These are phyloP conservation scores for Chaetothyriales sp. DNA, from an alignment of 2,329 filamentous ascomycete genomes.

Conservation along the genomic window DNA sequence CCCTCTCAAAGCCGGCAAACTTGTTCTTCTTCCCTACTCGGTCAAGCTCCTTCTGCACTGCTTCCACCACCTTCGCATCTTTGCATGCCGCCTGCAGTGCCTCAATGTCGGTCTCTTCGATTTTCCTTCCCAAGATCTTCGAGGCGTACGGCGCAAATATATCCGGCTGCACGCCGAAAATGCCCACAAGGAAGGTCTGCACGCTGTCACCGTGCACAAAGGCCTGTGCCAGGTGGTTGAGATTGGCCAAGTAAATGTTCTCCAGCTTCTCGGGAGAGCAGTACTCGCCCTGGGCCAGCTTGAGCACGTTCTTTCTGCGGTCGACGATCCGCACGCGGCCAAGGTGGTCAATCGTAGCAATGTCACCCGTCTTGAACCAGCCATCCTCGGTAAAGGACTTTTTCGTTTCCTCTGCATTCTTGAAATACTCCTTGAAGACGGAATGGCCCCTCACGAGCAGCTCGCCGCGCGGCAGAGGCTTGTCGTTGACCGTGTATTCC, in stretches of 20 bases:
- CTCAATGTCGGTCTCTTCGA: conserved; percentile 50
- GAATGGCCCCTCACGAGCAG: conserved; percentile 68
- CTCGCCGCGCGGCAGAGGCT: conserved; percentile 80
- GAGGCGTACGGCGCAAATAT: conserved; percentile 68
- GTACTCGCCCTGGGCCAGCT: conserved; percentile 94
- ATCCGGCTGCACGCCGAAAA: conserved; percentile 80
- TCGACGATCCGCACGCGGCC: conserved; percentile 90
- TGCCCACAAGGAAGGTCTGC: conserved; percentile 66
- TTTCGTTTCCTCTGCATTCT: conserved; percentile 73
- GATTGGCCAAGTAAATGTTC: conserved; percentile 78
- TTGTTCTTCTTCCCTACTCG: conserved; percentile 67
- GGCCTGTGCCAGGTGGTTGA: conserved; percentile 61
- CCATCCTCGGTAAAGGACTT: conserved; percentile 75
- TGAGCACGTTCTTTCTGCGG: conserved; percentile 97
- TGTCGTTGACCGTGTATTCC: conserved; percentile 79
- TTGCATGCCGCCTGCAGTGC: conserved; percentile 53
- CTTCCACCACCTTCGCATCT: conserved; percentile 58
- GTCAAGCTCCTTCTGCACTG: conserved; percentile 66
- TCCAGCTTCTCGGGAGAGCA: conserved; percentile 95
- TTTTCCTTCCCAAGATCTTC: conserved; percentile 56
- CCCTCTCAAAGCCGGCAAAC: conserved; percentile 81
- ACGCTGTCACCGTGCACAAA: conserved; percentile 84
- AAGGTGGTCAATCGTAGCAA: conserved; percentile 67
- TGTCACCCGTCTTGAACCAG: conserved; percentile 96
- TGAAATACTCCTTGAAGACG: conserved; percentile 77